phyloP scores from a whole-genome alignment of 108 stramenopile genomes.

The Cyclostephanos tholiformis region DNA sequence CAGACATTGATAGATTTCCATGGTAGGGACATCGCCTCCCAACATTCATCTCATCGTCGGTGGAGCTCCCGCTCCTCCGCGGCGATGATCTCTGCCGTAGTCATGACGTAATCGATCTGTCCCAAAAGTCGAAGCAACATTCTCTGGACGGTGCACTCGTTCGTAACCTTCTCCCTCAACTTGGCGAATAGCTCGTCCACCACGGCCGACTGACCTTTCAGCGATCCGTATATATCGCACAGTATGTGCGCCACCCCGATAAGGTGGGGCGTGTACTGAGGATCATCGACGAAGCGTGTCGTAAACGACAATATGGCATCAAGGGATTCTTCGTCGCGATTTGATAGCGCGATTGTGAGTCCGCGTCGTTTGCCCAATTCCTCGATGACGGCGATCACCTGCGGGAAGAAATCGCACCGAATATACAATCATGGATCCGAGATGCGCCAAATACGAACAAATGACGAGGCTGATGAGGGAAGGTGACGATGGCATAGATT shows the following conservation, averaged over 20 bases:
- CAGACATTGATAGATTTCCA: not conserved
- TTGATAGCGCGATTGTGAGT: conserved; percentile 73
- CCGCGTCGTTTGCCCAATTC: conserved; percentile 85
- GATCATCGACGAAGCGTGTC: conserved; percentile 74
- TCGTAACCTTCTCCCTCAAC: conserved; percentile 66
- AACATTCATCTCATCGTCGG: not conserved
- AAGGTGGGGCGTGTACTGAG: conserved; percentile 72
- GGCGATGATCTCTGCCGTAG: conserved; percentile 46
- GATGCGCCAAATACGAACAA: not conserved
- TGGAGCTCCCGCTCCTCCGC: conserved; percentile 10
- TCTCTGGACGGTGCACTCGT: conserved; percentile 68
- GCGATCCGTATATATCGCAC: conserved; percentile 55
- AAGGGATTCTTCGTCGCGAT: conserved; percentile 85
- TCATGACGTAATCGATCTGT: conserved; percentile 76
- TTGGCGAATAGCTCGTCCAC: conserved; percentile 89
- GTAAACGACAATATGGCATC: conserved; percentile 86
- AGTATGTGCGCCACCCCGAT: conserved; percentile 69
- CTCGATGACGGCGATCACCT: conserved; percentile 83
- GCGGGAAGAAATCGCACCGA: no score
- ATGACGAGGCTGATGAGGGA: not conserved
- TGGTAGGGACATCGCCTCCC: not conserved
- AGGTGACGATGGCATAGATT: not conserved
- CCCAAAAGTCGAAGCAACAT: conserved; percentile 68
- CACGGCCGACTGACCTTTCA: conserved; percentile 74
- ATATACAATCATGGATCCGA: no score